These are phyloP conservation scores for Chimonanthus praecox DNA, from an alignment of 164 flowering plant genomes.

Conservation along the genomic window DNA sequence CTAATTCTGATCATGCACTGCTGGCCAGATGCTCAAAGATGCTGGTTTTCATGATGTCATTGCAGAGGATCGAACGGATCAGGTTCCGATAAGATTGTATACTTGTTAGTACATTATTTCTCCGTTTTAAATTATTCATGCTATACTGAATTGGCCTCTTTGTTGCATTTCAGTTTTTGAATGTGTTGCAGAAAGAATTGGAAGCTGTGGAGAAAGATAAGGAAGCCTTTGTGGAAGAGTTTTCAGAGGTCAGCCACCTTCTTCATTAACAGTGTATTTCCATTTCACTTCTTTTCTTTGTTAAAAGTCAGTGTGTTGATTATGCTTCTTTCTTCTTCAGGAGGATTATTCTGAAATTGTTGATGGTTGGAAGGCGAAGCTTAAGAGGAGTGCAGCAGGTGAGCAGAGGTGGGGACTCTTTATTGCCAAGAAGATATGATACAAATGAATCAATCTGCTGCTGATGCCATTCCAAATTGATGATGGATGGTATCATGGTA, in stretches of 20 bases:
- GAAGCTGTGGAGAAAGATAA: conserved; percentile 60
- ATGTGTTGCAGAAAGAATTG: conserved; percentile 69
- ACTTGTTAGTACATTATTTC: background rate
- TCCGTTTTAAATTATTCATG: background rate
- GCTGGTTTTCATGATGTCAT: conserved; percentile 89
- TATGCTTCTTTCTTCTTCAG: conserved; percentile 30
- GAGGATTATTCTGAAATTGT: conserved; percentile 84
- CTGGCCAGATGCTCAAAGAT: conserved; percentile 80
- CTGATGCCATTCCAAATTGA: background rate
- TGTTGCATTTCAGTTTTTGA: conserved; percentile 51
- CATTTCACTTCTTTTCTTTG: background rate
- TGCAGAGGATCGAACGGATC: conserved; percentile 92
- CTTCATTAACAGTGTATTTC: background rate
- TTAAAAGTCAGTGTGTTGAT: background rate
- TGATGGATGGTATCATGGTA: background rate
- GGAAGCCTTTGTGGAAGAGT: conserved; percentile 60
- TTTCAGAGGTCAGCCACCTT: conserved; percentile 52
- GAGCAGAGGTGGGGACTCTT: conserved; percentile 98
- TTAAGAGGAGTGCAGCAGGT: conserved; percentile 64
- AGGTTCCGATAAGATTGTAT: conserved; percentile 36
- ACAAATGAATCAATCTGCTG: background rate
- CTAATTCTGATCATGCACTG: background rate
- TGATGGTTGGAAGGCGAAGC: conserved; percentile 89
- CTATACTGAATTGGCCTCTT: background rate
- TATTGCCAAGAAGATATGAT: conserved; percentile 63